phyloP scores from a whole-genome alignment of 192 early-diverging fungal genomes.

The Umbelopsis vinacea region DNA sequence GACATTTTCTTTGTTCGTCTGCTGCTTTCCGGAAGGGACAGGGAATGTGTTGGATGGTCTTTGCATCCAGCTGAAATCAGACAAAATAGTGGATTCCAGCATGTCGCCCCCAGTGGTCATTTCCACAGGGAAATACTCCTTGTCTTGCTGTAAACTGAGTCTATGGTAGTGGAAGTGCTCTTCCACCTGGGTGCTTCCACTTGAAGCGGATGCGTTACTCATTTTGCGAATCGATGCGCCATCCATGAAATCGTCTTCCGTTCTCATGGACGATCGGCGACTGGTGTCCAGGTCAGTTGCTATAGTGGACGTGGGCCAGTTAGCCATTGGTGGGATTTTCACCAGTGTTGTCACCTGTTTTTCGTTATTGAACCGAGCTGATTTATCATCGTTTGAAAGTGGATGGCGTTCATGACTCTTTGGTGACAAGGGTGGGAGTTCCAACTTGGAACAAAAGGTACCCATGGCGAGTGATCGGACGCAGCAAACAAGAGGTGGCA shows the following conservation, averaged over 20 bases:
- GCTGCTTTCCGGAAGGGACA: slow-evolving; percentile 2
- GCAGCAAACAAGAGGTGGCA: background rate
- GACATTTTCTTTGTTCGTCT: background rate
- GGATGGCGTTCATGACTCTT: background rate
- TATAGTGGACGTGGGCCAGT: background rate
- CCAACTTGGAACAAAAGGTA: slow-evolving; percentile 4
- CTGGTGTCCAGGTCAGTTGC: background rate
- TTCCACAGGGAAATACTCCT: slow-evolving; percentile 8
- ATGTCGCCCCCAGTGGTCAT: background rate
- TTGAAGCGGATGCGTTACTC: slow-evolving; percentile 7
- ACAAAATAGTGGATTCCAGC: background rate
- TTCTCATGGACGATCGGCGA: slow-evolving; percentile 7
- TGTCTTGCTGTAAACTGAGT: background rate
- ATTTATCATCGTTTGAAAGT: background rate
- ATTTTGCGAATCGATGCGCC: slow-evolving; percentile 5
- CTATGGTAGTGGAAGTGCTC: background rate
- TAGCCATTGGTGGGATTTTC: slow-evolving; percentile 11
- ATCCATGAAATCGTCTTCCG: slow-evolving; percentile 17
- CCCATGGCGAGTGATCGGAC: background rate
- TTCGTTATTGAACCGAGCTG: background rate
- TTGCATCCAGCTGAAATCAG: slow-evolving; percentile 20
- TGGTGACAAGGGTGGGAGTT: background rate
- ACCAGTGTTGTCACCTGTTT: background rate
- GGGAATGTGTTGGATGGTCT: background rate
- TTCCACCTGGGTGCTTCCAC: background rate